These are phyloP conservation scores for Helicostylum pulchrum DNA, from an alignment of 192 early-diverging fungal genomes.

Conservation along the genomic window DNA sequence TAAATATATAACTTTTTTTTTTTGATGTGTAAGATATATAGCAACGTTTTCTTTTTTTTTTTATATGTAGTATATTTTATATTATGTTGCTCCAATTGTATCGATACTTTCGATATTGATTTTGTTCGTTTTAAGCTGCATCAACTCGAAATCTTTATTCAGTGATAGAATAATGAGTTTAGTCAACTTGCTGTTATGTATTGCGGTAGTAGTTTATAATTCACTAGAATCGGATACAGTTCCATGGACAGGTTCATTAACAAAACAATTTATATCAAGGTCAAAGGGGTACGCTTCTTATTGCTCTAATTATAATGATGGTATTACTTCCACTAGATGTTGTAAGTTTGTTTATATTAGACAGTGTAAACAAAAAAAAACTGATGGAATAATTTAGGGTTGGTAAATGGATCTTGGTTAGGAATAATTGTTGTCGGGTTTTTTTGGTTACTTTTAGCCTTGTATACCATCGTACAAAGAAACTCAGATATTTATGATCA, in stretches of 20 bases:
- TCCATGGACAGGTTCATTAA: constrained; percentile 1
- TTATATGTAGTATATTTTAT: constrained; percentile 9
- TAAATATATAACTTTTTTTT: not conserved
- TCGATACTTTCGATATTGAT: not conserved
- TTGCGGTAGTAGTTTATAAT: constrained; percentile 11
- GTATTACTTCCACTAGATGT: constrained; percentile 8
- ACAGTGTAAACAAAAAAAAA: not conserved
- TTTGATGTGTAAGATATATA: not conserved
- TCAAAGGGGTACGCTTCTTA: constrained; percentile 2
- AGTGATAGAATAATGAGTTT: constrained; percentile 2
- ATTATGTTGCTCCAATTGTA: constrained; percentile 15
- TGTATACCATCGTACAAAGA: constrained; percentile 9
- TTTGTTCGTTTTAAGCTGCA: not conserved
- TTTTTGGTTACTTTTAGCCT: constrained; percentile 10
- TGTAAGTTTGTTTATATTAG: constrained; percentile 8
- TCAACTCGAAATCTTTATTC: not conserved
- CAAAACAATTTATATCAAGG: not conserved
- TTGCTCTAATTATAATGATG: constrained; percentile 4
- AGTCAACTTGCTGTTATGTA: constrained; percentile 1
- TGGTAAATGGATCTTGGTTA: constrained; percentile 15
- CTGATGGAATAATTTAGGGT: constrained; percentile 1
- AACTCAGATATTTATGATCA: constrained; percentile 9
- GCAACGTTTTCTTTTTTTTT: not conserved
- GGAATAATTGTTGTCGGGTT: not conserved
- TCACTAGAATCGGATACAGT: constrained; percentile 2